A percentile compares a stretch with the other conserved stretches of the same genome.
These are phyloP conservation scores for Scedosporium aurantiacum DNA, from an alignment of 2,329 filamentous ascomycete genomes.

Conservation along the genomic window DNA sequence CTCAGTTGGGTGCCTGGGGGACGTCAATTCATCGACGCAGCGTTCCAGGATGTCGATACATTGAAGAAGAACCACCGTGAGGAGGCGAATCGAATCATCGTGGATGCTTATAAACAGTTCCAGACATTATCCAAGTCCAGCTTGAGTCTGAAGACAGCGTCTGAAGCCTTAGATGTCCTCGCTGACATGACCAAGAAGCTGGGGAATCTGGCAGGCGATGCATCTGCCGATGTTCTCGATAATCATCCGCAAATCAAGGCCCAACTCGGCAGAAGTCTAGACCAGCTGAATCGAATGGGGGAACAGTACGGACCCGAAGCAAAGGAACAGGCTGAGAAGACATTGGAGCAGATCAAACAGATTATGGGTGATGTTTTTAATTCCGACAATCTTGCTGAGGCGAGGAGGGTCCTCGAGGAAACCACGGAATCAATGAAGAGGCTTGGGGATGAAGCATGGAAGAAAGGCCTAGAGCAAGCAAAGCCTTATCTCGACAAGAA, in stretches of 20 bases:
- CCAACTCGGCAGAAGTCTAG: slow-evolving; percentile 56
- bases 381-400: slow-evolving; percentile 38
- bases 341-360: slow-evolving; percentile 55
- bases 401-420: slow-evolving; percentile 54
- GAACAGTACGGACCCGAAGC: slow-evolving; percentile 63
- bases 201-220: slow-evolving; percentile 50
- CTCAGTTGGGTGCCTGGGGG: slow-evolving; percentile 63
- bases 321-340: slow-evolving; percentile 64
- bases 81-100: slow-evolving; percentile 59
- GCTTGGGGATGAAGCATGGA: slow-evolving; percentile 61
- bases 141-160: slow-evolving; percentile 50
- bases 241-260: slow-evolving; percentile 66
- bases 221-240: slow-evolving; percentile 53
- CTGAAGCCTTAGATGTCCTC: slow-evolving; percentile 50
- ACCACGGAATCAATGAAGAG: slow-evolving; percentile 57
- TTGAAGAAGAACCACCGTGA: slow-evolving; percentile 56
- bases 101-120: slow-evolving; percentile 56
- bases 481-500: slow-evolving; percentile 66
- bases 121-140: slow-evolving; percentile 48
- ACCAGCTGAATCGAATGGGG: slow-evolving; percentile 58
- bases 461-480: slow-evolving; percentile 58
- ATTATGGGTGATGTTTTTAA: slow-evolving; percentile 52
- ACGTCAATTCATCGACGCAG: slow-evolving; percentile 53
- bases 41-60: slow-evolving; percentile 60
- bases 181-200: slow-evolving; percentile 50